phyloP scores from a whole-genome alignment of 345 rosid species.

The Punica granatum region DNA sequence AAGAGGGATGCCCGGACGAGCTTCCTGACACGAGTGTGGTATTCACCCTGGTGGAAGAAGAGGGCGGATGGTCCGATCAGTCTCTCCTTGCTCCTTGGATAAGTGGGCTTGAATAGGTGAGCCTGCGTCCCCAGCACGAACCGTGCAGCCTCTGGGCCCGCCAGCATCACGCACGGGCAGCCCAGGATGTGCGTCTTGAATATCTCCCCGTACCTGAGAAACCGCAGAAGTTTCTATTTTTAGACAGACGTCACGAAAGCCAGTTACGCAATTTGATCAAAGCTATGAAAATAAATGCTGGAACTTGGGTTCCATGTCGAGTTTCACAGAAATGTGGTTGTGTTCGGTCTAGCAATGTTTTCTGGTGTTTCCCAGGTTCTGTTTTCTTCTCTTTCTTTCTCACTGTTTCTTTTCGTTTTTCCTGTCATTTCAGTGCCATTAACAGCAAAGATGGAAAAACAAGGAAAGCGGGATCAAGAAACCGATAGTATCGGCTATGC shows the following conservation, averaged over 20 bases:
- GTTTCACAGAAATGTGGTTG: neutral
- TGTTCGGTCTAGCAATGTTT: neutral
- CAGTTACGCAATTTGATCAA: too few species aligned
- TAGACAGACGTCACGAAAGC: neutral
- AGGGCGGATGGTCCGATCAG: constrained; percentile 77
- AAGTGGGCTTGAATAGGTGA: constrained; percentile 82
- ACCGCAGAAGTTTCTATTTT: neutral
- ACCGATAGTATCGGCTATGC: neutral
- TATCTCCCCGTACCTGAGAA: constrained; percentile 68
- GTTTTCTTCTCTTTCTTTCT: too few species aligned
- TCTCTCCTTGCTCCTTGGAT: constrained; percentile 83
- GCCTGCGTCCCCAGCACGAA: constrained; percentile 64
- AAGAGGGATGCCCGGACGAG: constrained; percentile 60
- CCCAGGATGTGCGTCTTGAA: constrained; percentile 89
- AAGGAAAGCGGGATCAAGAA: neutral
- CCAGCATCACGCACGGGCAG: constrained; percentile 88
- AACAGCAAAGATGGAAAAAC: neutral
- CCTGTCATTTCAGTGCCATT: constrained; percentile 1
- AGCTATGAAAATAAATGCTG: too few species aligned
- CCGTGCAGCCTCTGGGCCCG: constrained; percentile 81
- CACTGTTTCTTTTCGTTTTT: too few species aligned
- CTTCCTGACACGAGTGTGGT: constrained; percentile 62
- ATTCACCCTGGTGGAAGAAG: constrained; percentile 83
- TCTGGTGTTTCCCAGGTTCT: neutral
- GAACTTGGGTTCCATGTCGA: too few species aligned